Percentiles rank a stretch among this genome's conserved stretches.
Conservation (phyloP, 495 filamentous ascomycete genomes). For the Geoglossum glabrum region DNA sequence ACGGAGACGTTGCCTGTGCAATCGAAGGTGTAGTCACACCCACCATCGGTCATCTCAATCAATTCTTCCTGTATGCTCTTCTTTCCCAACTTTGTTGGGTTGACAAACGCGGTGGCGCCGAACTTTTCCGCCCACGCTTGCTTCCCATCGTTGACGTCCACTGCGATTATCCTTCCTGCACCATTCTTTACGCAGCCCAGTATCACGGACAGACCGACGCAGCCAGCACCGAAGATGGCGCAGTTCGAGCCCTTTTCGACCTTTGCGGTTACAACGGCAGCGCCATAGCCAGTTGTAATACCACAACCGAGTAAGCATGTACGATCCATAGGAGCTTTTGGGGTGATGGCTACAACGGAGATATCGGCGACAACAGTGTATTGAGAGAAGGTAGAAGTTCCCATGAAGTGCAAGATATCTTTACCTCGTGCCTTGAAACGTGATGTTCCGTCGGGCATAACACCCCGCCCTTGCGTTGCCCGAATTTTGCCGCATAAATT, state of each 20-base stretch:
- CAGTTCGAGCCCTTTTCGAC: slow-evolving; percentile 77
- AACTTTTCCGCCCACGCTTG: slow-evolving; percentile 86
- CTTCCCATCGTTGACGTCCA: slow-evolving; percentile 85
- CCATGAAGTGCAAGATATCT: slow-evolving; percentile 96
- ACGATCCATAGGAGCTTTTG: slow-evolving; percentile 83
- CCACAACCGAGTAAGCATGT: slow-evolving; percentile 92
- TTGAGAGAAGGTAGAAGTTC: slow-evolving; percentile 93
- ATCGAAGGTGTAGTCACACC: slow-evolving; percentile 97
- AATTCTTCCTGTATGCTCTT: slow-evolving; percentile 76
- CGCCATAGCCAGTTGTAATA: slow-evolving; percentile 96
- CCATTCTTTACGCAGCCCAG: slow-evolving; percentile 84
- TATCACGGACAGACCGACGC: slow-evolving; percentile 83
- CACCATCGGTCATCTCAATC: slow-evolving; percentile 97
- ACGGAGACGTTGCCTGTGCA: slow-evolving; percentile 94
- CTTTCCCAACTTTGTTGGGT: slow-evolving; percentile 57
- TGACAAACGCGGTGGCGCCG: slow-evolving; percentile 91
- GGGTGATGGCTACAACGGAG: slow-evolving; percentile 83
- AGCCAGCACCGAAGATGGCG: slow-evolving; percentile 91
- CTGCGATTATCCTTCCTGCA: slow-evolving; percentile 79
- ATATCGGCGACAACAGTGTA: slow-evolving; percentile 98
- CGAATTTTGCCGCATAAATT: slow-evolving; percentile 99
- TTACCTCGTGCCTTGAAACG: slow-evolving; percentile 89
- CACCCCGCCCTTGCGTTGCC: slow-evolving; percentile 82
- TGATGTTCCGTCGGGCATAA: slow-evolving; percentile 95
- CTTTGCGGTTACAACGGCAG: slow-evolving; percentile 76